Evolutionary conservation across 164 flowering plant genomes (phyloP), one percentile per base, ranked within the genome.

Genomic region (Vitis cinerea): DNA sequence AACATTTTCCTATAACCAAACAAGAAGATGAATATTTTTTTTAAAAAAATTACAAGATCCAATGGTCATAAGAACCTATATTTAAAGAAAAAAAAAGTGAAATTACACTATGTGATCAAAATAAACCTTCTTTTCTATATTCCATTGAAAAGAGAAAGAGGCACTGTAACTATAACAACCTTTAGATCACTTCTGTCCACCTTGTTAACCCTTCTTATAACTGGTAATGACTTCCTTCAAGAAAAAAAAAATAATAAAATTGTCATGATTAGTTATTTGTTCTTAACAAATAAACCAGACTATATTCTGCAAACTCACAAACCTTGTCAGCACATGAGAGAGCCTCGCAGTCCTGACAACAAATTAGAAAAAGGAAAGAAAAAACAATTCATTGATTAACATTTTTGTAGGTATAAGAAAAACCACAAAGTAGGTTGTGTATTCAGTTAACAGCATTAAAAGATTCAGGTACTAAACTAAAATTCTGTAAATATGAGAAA

Each of bases 191-290:
- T 71, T 50, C 64, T n/a, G 63, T 64, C 68, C 37, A 44, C 66
- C 56, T 62, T 65, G 72, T 54, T 78, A 50, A 58, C 72, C 65
- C 70, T 64, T 76, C 70, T 79, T 70, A 55, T 10, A 30, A 73
- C 81, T 9, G 87, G 83, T 47, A 83, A 70, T 56, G 88, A 83
- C 53, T 71, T 85, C 81, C 88, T 85, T 70, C 61, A 77, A 69
- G 71, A 19, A 58, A 11, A 30, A 57, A 69, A 69, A 11, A 13
- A n/a, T 15, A 66, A 69, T 3, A 64, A 37, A 55, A 55, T 44
- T 48, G 19, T 3, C 55, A 61, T 19, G 23, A 51, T 11, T 19
- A 11, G 14, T 30, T 17, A 68, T 8, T 6, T 49, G 29, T 13
- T 13, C 70, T 48, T 13, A 10, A 17, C 44, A 44, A 17, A 47